Percentiles rank a stretch among this genome's conserved stretches.
Evolutionary conservation across 805 yeast species (phyloP).

Genomic region (Hanseniaspora jakobsenii): DNA sequence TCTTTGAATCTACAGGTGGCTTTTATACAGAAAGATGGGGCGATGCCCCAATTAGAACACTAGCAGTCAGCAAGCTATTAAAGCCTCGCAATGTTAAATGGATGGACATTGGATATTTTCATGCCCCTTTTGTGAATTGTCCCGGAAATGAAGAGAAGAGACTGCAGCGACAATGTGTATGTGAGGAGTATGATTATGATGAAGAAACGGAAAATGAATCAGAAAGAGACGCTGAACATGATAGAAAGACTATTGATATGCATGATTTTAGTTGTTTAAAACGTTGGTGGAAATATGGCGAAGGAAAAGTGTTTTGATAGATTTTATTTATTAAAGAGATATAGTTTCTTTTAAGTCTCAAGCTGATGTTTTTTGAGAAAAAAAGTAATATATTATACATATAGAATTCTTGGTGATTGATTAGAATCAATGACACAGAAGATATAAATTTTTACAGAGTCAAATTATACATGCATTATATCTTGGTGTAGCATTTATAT

Average conservation of each 20-base stretch:
- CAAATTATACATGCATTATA: no score
- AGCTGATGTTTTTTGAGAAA: no score
- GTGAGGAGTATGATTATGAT: slow-evolving; percentile 33
- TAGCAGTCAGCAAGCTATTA: slow-evolving; percentile 7
- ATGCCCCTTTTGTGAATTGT: slow-evolving; percentile 54
- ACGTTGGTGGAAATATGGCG: slow-evolving; percentile 69
- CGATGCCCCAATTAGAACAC: slow-evolving; percentile 73
- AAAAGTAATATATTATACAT: no score
- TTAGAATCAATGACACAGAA: no score
- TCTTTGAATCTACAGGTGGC: slow-evolving; percentile 56
- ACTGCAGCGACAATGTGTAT: slow-evolving; percentile 47
- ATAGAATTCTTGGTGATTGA: no score
- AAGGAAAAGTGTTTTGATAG: slow-evolving; percentile 23
- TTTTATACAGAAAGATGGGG: slow-evolving; percentile 90
- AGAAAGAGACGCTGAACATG: no score
- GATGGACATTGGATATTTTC: slow-evolving; percentile 52
- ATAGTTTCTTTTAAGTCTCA: no score
- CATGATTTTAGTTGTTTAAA: slow-evolving; percentile 49
- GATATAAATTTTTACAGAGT: no score
- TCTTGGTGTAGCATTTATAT: slow-evolving; percentile 14
- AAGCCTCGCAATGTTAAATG: slow-evolving; percentile 3
- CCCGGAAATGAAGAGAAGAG: slow-evolving; percentile 42
- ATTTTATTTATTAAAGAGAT: background rate
- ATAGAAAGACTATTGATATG: slow-evolving; percentile 34
- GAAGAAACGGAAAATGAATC: background rate